phyloP scores from a whole-genome alignment of 768 basidiomycete genomes.

The Cubamyces lactineus region DNA sequence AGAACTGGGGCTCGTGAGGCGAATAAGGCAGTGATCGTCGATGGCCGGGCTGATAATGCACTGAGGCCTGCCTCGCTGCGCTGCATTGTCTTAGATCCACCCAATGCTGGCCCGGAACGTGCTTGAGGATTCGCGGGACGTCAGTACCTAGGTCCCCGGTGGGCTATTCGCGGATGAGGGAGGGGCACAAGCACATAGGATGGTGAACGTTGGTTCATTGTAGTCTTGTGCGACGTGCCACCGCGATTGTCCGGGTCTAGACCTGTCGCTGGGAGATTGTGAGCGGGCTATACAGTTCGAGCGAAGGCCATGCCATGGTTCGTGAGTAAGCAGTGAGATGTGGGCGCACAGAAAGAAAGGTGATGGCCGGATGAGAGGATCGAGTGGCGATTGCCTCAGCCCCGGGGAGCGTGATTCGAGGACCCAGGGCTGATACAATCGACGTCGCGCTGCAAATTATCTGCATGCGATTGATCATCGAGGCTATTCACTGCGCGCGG shows the following conservation, averaged over 20 bases:
- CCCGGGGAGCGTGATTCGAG: neutral
- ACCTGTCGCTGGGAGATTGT: neutral
- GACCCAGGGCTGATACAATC: neutral
- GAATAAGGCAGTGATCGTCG: constrained; percentile 20
- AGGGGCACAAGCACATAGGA: neutral
- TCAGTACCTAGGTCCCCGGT: neutral
- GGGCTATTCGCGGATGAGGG: neutral
- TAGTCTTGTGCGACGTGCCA: neutral
- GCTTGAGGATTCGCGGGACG: neutral
- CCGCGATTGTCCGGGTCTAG: neutral
- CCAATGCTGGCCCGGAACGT: constrained; percentile 20
- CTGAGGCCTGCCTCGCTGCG: constrained; percentile 9
- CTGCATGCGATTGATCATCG: constrained; percentile 3
- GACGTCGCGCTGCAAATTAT: neutral
- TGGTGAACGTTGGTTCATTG: constrained; percentile 18
- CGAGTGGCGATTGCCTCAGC: constrained; percentile 2
- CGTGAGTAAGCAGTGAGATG: neutral
- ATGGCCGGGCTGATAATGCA: constrained; percentile 24
- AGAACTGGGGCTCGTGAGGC: neutral
- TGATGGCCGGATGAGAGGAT: constrained; percentile 16
- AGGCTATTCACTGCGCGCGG: constrained; percentile 4
- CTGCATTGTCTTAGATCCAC: constrained; percentile 3
- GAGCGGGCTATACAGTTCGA: constrained; percentile 1
- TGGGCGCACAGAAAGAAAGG: neutral
- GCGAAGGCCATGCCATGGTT: neutral